Evolutionary conservation across 2,329 filamentous ascomycete species (phyloP).

Genomic region (Arthrocladium fulminans): DNA sequence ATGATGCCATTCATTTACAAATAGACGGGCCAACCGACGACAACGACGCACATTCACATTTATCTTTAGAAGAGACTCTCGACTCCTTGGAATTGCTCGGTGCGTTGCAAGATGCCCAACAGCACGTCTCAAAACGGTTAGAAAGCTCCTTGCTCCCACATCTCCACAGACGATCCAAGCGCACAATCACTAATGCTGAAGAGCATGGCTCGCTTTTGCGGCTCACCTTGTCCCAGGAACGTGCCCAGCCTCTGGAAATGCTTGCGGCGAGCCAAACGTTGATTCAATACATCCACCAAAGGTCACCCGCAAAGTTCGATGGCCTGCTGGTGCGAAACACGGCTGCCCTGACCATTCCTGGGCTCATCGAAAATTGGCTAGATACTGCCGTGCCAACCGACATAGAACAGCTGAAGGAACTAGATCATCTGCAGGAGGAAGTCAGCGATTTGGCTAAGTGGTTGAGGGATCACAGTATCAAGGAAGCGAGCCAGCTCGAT

Average conservation of each 20-base stretch:
- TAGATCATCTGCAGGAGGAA: slow-evolving; percentile 60
- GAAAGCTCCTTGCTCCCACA: slow-evolving; percentile 14
- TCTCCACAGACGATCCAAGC: slow-evolving; percentile 12
- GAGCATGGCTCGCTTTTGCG: slow-evolving; percentile 20
- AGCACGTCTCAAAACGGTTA: background rate
- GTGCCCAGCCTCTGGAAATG: background rate
- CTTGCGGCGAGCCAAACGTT: background rate
- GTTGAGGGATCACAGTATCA: slow-evolving; percentile 56
- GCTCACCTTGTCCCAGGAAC: background rate
- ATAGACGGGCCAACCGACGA: background rate
- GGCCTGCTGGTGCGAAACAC: background rate
- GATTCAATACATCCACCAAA: background rate
- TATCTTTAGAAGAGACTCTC: slow-evolving; percentile 1
- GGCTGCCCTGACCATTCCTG: slow-evolving; percentile 46
- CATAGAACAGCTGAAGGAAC: slow-evolving; percentile 45
- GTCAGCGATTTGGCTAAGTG: slow-evolving; percentile 56
- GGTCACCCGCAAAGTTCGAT: slow-evolving; percentile 2
- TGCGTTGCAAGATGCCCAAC: background rate
- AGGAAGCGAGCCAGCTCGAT: slow-evolving; percentile 52
- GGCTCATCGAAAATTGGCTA: slow-evolving; percentile 66
- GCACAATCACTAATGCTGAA: slow-evolving; percentile 11
- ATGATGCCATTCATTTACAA: background rate
- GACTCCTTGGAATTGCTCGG: slow-evolving; percentile 5
- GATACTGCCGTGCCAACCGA: slow-evolving; percentile 66
- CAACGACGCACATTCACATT: background rate